Base-by-base conservation (phyloP, 2,329 filamentous ascomycete genomes). In the Volutella citrinella region DNA sequence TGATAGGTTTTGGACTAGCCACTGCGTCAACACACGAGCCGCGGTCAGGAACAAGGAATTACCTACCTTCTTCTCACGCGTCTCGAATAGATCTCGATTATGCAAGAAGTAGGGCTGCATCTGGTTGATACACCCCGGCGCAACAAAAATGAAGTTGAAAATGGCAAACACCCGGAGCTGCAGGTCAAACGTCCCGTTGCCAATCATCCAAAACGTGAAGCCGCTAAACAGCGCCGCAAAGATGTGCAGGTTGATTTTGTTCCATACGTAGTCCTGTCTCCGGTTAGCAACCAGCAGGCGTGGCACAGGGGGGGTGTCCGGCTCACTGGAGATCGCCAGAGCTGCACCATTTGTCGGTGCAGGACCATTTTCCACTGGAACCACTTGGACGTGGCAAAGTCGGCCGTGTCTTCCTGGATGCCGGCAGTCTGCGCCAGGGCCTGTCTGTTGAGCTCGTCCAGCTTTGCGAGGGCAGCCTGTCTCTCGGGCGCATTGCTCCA, bases 401-500 rank as follows among this genome's bases (percentile, higher is more conserved):
- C 55, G 0, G 59, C 50, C 3, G 68, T 63, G 3, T 74, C 70
- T 18, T 46, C 41, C 2, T 32, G 19, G 4, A 27, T 13, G 3
- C 18, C 36, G 4, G 23, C 18, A 5, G 17, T 35, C 8, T 36
- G 21, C 5, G 33, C 24, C 3, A 39, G 19, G 3, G 68, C 54
- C 44, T 76, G 74, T 37, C 82, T 70, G 7, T 78, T 70, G 23
- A 87, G 80, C 49, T 84, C 78, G 12, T 45, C 41, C 16, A 54
- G 32, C 12, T 70, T 57, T 3, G 78, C 54, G 13, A 82, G 59
- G 3, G 64, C 54, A 5, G 63, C 57, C 5, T 36, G 16, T 41
- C 76, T 72, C 45, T 84, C 70, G 3, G 74, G 59, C 0, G 80
- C 84, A 22, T 72, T 70, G 28, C 67, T 65, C 82, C 82, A 87